Base-by-base conservation (phyloP, 768 basidiomycete species). In the Podaxis sp. region DNA sequence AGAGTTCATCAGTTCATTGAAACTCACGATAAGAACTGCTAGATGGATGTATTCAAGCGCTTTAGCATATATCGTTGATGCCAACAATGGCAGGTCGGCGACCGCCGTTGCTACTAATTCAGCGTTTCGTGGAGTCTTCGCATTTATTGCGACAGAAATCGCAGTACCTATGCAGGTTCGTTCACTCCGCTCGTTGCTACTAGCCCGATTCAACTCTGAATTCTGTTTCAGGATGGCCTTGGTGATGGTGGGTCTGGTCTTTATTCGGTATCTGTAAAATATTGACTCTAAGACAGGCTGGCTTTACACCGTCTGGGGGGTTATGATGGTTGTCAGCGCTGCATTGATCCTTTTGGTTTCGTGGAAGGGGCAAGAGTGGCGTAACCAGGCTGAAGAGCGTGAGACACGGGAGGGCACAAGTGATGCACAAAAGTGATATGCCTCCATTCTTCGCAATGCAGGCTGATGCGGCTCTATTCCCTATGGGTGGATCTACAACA, bases 61-160 rank as follows among this genome's bases (percentile, higher is more conserved):
- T 0, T 74, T 96, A 33, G 89, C 94, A 0, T 96, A 94, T 67
- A 79, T 95, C 37, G 92, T 95, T 15, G 94, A 97, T 67, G 85
- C 92, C 4, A 97, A 96, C 70, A 78, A 80, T 5, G 94, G 94
- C 8, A 83, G 90, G 29, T 91, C 91, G 2, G 85, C 89, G 3
- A 85, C 85, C 2, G 92, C 90, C 1, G 83, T 86, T 6, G 92
- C 93, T 0, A 75, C 82, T 29, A 96, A 96, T 72, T 90, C 89
- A 61, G 82, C 82, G 33, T 90, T 90, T 72, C 83, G 94, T 54
- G 92, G 94, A 0, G 49, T 81, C 3, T 74, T 81, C 15, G 93
- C 88, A 2, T 90, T 90, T 70, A 69, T 90, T 17, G 84, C 85
- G 1, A 85, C 85, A 0, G 90, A 94, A 72, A 76, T 89, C 5